Percentiles rank a stretch among this genome's conserved stretches.
Evolutionary conservation across 139 green algal species (phyloP).

Genomic region (Chlorella sorokiniana): DNA sequence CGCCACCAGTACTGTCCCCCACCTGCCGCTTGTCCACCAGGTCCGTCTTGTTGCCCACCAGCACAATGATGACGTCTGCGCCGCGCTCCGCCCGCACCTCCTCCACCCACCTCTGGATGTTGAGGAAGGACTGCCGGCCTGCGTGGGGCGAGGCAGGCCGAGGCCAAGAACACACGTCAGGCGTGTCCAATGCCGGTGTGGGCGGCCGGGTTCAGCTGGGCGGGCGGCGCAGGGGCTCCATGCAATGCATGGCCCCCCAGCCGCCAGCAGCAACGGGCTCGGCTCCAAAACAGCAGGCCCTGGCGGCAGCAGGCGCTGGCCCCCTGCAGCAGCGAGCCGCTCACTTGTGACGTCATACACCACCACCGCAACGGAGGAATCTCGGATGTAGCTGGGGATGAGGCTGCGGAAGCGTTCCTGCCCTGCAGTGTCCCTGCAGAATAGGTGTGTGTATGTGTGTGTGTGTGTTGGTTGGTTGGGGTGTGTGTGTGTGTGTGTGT

Average conservation of each 20-base stretch:
- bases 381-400: constrained; percentile 98
- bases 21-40: constrained; percentile 97
- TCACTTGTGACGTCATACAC: constrained; percentile 98
- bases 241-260: too few relatives aligned
- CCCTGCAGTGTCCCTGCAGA: constrained; percentile 94
- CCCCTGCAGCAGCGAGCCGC: neutral
- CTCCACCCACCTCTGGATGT: constrained; percentile 96
- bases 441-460: neutral
- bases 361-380: constrained; percentile 97
- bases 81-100: constrained; percentile 96
- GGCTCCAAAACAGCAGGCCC: neutral
- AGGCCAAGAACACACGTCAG: neutral
- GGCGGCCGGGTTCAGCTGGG: too few relatives aligned
- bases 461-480: too few relatives aligned
- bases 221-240: too few relatives aligned
- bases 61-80: constrained; percentile 97
- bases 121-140: constrained; percentile 95
- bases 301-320: neutral
- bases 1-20: too few relatives aligned
- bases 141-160: neutral
- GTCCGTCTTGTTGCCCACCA: constrained; percentile 99
- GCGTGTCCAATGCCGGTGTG: too few relatives aligned
- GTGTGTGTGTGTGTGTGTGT: too few relatives aligned
- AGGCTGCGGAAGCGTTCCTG: constrained; percentile 97
- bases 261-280: too few relatives aligned